phyloP scores from a whole-genome alignment of 1,284 basidiomycete genomes.

The Austroboletus novae-zelandiae region DNA sequence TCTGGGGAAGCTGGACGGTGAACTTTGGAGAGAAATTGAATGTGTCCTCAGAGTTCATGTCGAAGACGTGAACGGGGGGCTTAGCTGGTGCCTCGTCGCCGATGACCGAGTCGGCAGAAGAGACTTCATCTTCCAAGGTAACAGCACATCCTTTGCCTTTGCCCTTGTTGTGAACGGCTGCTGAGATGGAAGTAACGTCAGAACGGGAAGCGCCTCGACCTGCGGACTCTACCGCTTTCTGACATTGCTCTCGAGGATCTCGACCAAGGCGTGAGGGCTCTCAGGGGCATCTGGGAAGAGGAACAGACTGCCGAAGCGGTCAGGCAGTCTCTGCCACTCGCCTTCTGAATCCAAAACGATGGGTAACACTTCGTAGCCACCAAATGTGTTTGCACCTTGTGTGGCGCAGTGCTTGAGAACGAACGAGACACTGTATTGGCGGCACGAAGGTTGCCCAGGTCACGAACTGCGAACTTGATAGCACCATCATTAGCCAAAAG shows the following conservation, averaged over 20 bases:
- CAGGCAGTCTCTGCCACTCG: conserved; percentile 60
- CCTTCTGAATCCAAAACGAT: conserved; percentile 55
- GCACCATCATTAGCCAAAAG: conserved; percentile 13
- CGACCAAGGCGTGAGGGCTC: conserved; percentile 63
- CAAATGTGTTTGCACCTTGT: conserved; percentile 49
- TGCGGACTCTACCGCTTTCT: conserved; percentile 21
- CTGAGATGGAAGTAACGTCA: conserved; percentile 19
- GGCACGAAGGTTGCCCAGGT: conserved; percentile 47
- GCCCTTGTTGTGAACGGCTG: conserved; percentile 27
- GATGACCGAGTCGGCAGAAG: conserved; percentile 57
- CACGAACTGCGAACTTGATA: conserved; percentile 62
- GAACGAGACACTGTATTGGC: conserved; percentile 24
- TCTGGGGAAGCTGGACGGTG: conserved; percentile 11
- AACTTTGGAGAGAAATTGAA: conserved; percentile 21
- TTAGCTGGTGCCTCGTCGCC: conserved; percentile 50
- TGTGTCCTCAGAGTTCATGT: conserved; percentile 38
- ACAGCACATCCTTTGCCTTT: conserved; percentile 55
- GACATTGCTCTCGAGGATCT: conserved; percentile 52
- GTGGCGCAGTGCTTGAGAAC: conserved; percentile 38
- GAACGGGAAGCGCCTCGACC: conserved; percentile 15
- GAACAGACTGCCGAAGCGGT: conserved; percentile 37
- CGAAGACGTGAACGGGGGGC: conserved; percentile 59
- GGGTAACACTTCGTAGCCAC: conserved; percentile 38
- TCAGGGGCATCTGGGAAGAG: conserved; percentile 29
- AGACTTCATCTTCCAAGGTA: conserved; percentile 41